Base-by-base conservation (phyloP, 2,329 filamentous ascomycete genomes). In the Stachybotrys chartarum region DNA sequence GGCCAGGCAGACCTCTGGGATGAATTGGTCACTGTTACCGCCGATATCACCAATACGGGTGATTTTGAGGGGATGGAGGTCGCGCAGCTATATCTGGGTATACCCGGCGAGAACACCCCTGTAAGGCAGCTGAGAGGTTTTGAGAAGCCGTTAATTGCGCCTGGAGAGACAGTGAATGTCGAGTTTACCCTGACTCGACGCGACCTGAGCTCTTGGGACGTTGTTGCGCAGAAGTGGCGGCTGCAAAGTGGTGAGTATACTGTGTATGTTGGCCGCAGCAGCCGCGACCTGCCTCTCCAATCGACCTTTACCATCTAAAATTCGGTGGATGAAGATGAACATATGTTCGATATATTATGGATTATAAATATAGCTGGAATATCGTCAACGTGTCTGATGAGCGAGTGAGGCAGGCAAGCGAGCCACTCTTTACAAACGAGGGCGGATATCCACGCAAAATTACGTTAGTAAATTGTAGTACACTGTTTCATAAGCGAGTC, bases 221-320 rank as follows among this genome's bases (percentile, higher is more conserved):
- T 49, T 11, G n/a, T 11, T 49, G 47, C 17, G 10, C 47, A 49
- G 47, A 24, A 18, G 6, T 49, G 47, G 47, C n/a, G 47, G 47
- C 16, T 49, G 3, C 16, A 14, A 5, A 24, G 12, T 6, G 47
- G 47, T 24, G 47, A 49, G 52, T 65, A 65, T 30, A 56, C 56
- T 39, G 50, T 65, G 6, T 61, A 59, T 50, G 63, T 64, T 47
- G 63, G 63, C 50, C 64, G 63, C 55, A 65, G 63, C 57, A 64
- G 62, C 59, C 55, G 63, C 24, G 55, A 65, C 16, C 35, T 65
- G 30, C 63, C 63, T 58, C 56, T 64, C 55, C 51, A 57, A 16
- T 56, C 55, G 18, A 61, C 58, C 46, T 53, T 65, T 48, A 63
- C 63, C 14, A 52, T 57, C n/a, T n/a, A n/a, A n/a, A n/a, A n/a